Evolutionary conservation across 176 grass and related monocot species (phyloP), one percentile per base, ranked within the genome.

Genomic region (Zoysia pacifica): DNA sequence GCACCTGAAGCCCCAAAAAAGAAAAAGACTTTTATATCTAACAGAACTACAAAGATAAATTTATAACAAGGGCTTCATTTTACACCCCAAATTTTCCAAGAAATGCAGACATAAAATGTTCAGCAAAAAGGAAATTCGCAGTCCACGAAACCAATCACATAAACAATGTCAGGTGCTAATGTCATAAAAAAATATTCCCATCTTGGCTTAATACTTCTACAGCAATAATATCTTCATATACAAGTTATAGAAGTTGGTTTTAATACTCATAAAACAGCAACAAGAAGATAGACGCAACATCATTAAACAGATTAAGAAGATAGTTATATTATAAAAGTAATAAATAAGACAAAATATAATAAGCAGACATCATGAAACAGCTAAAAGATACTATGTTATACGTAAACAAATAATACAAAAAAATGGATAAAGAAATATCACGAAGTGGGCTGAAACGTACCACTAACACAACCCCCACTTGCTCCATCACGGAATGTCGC

Each of bases 401-500:
- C 59, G 14, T 64, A 13, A 5, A 64, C 11, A 39, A 64, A 63
- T 63, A 64, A 64, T 64, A 64, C 62, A 3, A 64, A 36, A 37
- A 56, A 18, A 2, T 9, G n/a, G 6, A 60, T 60, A 62, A 37
- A 11, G 19, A 36, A 54, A 41, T 36, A 82, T 44, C 8, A 75
- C 0, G 7, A 80, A 36, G 55, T 8, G 86, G 54, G 62, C n/a
- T 55, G 19, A 59, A 69, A 79, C 70, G 10, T 95, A 99, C 92
- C 96, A 69, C 92, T 93, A 74, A 92, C 96, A 61, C 89, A 89
- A 41, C 96, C 96, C 78, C 96, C 96, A 82, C 92, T 99, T 50
- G 96, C 92, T 53, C 90, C 96, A 82, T 99, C 96, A 86, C 92
- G 90, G 70, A 86, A 89, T 36, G 96, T 95, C 65, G 96, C 96